Evolutionary conservation across 2,329 filamentous ascomycete genomes (phyloP), one percentile per base, ranked within the genome.

Genomic region (Leptoxyphium fumago): DNA sequence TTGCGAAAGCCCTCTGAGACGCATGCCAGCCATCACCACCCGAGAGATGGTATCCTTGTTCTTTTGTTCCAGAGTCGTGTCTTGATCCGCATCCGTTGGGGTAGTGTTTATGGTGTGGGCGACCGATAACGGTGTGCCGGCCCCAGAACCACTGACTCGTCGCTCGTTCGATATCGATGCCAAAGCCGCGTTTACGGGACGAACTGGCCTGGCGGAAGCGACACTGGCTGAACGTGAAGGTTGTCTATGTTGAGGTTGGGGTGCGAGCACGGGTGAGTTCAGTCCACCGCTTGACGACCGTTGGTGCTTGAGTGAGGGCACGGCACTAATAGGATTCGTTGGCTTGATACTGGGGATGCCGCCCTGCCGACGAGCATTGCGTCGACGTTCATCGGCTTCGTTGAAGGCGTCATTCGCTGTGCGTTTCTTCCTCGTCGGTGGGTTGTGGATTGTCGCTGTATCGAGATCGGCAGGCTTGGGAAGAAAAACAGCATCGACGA

Each of bases 1-100:
- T 46, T 69, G 68, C 30, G 68, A 64, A 8, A 71, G 47, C 1
- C 71, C 71, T 47, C 72, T 64, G 47, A 73, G 61, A 1, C 71
- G 67, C 69, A 74, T 71, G 3, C 68, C 70, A 5, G 70, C 66
- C 66, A 73, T 69, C 18, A 73, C 65, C 4, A 71, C 59, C n/a
- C 66, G 61, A 0, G 67, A 67, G 2, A 74, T 56, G 2, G 64
- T 54, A n/a, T 70, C 67, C 46, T 71, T 72, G 53, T 74, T 74
- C 40, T 56, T 60, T 18, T 45, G 44, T 29, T 59, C 55, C 8
- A 48, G 43, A 2, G 48, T 43, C 6, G 46, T 32, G 2, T 45
- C 41, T 11, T 43, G 39, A 4, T 45, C n/a, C 5, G 26, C 36
- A 14, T 18, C 39, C 14, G 39, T 17, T 30, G 30, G 17, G 42